Evolutionary conservation across 2,329 filamentous ascomycete genomes (phyloP).

Genomic region (Venturiaceae sp.): DNA sequence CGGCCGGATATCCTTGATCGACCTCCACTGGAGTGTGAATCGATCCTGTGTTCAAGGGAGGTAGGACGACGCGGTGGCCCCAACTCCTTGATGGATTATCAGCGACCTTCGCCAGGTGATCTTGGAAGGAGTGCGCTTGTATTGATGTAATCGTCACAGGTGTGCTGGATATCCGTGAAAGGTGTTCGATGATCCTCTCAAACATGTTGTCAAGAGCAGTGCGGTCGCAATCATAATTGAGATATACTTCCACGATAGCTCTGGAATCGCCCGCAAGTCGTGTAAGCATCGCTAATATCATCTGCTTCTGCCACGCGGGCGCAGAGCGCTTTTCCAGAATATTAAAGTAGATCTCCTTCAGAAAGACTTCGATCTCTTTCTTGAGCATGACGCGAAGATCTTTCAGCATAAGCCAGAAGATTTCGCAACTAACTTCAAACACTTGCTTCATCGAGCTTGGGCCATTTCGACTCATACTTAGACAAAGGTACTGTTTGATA

Average conservation of each 20-base stretch:
- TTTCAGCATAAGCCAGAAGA: slow-evolving; percentile 96
- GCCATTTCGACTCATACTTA: slow-evolving; percentile 90
- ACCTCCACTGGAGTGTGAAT: slow-evolving; percentile 48
- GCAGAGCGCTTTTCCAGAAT: slow-evolving; percentile 82
- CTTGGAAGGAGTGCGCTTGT: slow-evolving; percentile 81
- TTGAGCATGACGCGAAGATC: slow-evolving; percentile 91
- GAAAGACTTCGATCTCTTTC: slow-evolving; percentile 96
- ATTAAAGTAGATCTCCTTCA: slow-evolving; percentile 94
- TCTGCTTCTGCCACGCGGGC: slow-evolving; percentile 82
- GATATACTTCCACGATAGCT: slow-evolving; percentile 85
- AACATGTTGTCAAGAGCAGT: slow-evolving; percentile 93
- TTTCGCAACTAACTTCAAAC: slow-evolving; percentile 92
- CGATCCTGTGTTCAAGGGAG: slow-evolving; percentile 65
- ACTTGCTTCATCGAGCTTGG: slow-evolving; percentile 86
- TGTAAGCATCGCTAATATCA: slow-evolving; percentile 78
- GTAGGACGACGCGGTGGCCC: slow-evolving; percentile 77
- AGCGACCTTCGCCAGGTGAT: slow-evolving; percentile 55
- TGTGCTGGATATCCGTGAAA: slow-evolving; percentile 76
- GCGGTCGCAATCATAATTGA: slow-evolving; percentile 97
- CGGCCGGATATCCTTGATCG: slow-evolving; percentile 69
- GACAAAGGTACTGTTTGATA: slow-evolving; percentile 91
- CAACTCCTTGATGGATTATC: slow-evolving; percentile 57
- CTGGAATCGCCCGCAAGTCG: slow-evolving; percentile 77
- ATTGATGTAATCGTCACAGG: slow-evolving; percentile 64
- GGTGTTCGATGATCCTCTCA: slow-evolving; percentile 84